Base-by-base conservation (phyloP, 768 basidiomycete species). In the Phallus indusiatus region DNA sequence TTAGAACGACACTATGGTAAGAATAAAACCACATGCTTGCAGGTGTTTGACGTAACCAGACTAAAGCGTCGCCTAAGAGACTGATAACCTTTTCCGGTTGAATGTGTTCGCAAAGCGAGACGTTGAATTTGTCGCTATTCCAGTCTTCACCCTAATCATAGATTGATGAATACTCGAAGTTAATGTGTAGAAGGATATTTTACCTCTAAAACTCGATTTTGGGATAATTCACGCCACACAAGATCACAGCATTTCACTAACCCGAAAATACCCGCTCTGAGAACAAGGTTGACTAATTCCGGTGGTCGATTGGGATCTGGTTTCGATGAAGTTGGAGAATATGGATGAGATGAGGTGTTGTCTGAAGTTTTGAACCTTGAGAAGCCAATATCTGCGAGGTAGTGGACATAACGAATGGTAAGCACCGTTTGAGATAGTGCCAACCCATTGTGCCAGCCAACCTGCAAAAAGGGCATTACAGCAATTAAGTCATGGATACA, bases 51-150 rank as follows among this genome's bases (percentile, higher is more conserved):
- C 72, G 68, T 5, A 92, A 67, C 86, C 89, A 93, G 20, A 67
- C 61, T 14, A 76, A 74, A 0, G 88, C 86, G 12, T 79, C 76
- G 46, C 88, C 83, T 16, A 93, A 69, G 55, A 75, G 73, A 17
- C 73, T 69, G 7, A 85, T 60, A 22, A 88, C 70, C 58, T 78
- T 76, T 51, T 74, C 73, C 17, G 81, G 78, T 17, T 82, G 77
- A 24, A 84, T 69, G 7, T 78, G 76, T 71, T 94, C 88, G 10
- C 85, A 75, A 5, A 94, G 74, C 0, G 83, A 81, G 0, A 94
- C 77, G 18, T 91, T 91, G 64, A 84, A 87, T 72, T 93, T 94
- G 63, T 96, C 93, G 59, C 86, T 79, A 69, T 91, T 89, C 85
- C 89, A 91, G 65, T 93, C 90, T 75, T 93, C 91, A 61, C 81